These are phyloP conservation scores for Dactylonectria macrodidyma DNA, from an alignment of 2,329 filamentous ascomycete genomes.

Conservation along the genomic window DNA sequence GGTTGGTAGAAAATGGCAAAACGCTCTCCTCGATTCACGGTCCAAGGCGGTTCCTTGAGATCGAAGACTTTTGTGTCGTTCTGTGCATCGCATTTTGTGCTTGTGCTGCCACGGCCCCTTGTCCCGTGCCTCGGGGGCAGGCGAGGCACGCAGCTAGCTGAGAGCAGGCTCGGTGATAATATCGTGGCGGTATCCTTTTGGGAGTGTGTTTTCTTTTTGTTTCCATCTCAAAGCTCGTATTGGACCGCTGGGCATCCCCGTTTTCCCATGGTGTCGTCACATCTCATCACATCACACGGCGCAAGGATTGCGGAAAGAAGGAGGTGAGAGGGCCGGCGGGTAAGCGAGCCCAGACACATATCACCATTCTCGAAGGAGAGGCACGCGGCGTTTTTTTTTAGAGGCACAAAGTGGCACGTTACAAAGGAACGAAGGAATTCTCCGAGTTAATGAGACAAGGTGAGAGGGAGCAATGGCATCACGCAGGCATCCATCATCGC, in stretches of 20 bases:
- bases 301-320: neutral
- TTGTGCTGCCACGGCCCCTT: neutral
- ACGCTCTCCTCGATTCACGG: constrained; percentile 33
- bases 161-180: neutral
- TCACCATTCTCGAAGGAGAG: neutral
- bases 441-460: neutral
- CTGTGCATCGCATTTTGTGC: neutral
- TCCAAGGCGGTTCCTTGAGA: neutral
- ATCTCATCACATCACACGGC: neutral
- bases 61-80: constrained; percentile 7
- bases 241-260: neutral
- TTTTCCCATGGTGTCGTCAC: neutral
- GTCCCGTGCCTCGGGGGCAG: neutral
- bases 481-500: neutral
- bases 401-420: constrained; percentile 7
- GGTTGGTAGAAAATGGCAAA: constrained; percentile 34
- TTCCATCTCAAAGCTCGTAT: neutral
- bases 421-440: neutral
- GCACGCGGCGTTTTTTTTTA: neutral
- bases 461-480: too few species aligned
- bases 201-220: too few species aligned
- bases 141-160: neutral
- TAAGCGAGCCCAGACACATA: constrained; percentile 2
- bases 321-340: neutral
- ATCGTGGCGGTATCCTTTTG: neutral